phyloP scores from a whole-genome alignment of 129 eudicot genomes.

The Lonicera japonica region DNA sequence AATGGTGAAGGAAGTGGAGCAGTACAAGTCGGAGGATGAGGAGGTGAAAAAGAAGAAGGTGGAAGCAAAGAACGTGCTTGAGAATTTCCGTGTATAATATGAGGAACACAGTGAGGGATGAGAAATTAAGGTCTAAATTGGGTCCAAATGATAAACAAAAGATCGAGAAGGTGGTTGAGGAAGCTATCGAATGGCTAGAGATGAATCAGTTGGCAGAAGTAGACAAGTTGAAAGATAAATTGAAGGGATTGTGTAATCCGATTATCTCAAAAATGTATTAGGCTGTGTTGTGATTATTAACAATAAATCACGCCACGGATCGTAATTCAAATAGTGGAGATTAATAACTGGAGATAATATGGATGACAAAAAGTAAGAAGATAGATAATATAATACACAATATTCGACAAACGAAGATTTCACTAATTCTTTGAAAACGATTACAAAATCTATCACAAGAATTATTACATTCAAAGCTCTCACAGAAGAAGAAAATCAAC shows the following conservation, averaged over 20 bases:
- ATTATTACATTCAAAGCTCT: too few relatives aligned
- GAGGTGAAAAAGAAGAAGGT: conserved; percentile 75
- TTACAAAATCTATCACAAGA: too few relatives aligned
- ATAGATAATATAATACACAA: too few relatives aligned
- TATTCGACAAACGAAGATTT: too few relatives aligned
- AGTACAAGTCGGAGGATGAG: conserved; percentile 71
- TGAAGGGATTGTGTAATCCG: conserved; percentile 67
- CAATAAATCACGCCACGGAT: too few relatives aligned
- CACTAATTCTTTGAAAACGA: too few relatives aligned
- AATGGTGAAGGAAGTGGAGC: conserved; percentile 65
- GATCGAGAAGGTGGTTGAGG: conserved; percentile 61
- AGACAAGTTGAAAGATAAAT: conserved; percentile 61
- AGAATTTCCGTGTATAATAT: conserved; percentile 63
- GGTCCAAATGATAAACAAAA: conserved; percentile 33
- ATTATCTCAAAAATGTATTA: conserved; percentile 58
- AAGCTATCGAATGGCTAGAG: conserved; percentile 61
- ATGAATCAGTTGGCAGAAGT: too few relatives aligned
- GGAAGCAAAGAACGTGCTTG: conserved; percentile 48
- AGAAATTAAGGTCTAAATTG: conserved; percentile 47
- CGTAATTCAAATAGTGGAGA: too few relatives aligned
- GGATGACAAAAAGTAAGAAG: too few relatives aligned
- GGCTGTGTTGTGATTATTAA: too few relatives aligned
- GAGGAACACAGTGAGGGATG: conserved; percentile 67
- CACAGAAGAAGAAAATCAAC: too few relatives aligned
- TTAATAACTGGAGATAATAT: too few relatives aligned